A percentile compares a stretch with the other conserved stretches of the same genome.
Evolutionary conservation across 805 yeast genomes (phyloP).

Genomic region (Metschnikowia hibisci): DNA sequence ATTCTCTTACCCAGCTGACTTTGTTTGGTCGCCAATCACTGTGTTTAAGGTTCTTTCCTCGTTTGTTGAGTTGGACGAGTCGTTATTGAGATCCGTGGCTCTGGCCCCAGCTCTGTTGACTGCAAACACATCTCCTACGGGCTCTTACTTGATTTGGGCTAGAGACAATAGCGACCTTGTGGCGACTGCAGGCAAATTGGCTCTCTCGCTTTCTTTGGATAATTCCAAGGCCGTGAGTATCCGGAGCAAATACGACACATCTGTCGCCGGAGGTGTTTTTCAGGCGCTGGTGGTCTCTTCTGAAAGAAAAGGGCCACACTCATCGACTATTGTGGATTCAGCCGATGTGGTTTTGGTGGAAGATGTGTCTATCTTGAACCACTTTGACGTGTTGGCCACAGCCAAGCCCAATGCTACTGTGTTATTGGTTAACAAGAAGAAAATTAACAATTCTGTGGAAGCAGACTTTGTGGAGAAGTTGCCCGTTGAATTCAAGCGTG

Average conservation of each 20-base stretch:
- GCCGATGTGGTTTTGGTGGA: slow-evolving; percentile 68
- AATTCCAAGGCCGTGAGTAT: slow-evolving; percentile 48
- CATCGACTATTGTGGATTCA: slow-evolving; percentile 40
- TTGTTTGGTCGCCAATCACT: slow-evolving; percentile 54
- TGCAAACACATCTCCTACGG: slow-evolving; percentile 42
- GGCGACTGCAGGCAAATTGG: slow-evolving; percentile 58
- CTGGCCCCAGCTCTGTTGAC: slow-evolving; percentile 20
- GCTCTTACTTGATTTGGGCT: slow-evolving; percentile 59
- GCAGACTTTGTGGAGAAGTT: slow-evolving; percentile 52
- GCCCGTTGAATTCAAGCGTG: slow-evolving; percentile 49
- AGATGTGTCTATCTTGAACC: slow-evolving; percentile 48
- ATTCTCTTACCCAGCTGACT: slow-evolving; percentile 47
- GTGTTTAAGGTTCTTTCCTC: slow-evolving; percentile 46
- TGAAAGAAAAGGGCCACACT: slow-evolving; percentile 2
- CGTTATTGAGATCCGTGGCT: slow-evolving; percentile 18
- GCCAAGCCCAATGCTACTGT: slow-evolving; percentile 51
- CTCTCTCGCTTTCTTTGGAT: slow-evolving; percentile 66
- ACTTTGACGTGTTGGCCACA: slow-evolving; percentile 60
- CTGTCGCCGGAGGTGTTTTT: slow-evolving; percentile 67
- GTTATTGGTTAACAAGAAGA: slow-evolving; percentile 40
- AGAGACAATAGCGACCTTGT: slow-evolving; percentile 57
- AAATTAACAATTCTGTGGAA: slow-evolving; percentile 34
- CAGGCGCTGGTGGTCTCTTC: slow-evolving; percentile 57
- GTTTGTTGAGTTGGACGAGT: slow-evolving; percentile 33
- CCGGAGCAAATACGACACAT: slow-evolving; percentile 69